Evolutionary conservation across 2,329 filamentous ascomycete genomes (phyloP), one percentile per base, ranked within the genome.

Genomic region (Lachnellula subtilissima): DNA sequence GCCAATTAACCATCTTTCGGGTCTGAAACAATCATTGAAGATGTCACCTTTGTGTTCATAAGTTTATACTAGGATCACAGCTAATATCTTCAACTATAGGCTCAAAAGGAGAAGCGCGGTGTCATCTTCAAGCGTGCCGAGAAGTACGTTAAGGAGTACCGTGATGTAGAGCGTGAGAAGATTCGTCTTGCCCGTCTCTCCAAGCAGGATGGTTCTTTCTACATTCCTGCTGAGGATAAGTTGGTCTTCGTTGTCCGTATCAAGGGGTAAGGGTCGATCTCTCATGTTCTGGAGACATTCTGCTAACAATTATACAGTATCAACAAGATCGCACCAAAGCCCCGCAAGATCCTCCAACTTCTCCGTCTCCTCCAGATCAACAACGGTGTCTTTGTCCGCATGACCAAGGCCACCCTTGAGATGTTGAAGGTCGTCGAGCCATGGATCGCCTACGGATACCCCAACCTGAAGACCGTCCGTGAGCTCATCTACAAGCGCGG

Each of bases 271-370:
- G 83, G 72, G 52, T 36, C 22, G 43, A 15, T 50, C 7, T 43
- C 35, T 42, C 35, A 14, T 4, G 5, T 37, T 43, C 39, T 9
- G 56, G 65, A 19, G 9, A 22, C 50, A 63, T 43, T 36, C 8
- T 36, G 5, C 58, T 64, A 48, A 68, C 49, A 53, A 3, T 28
- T n/a, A 12, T 50, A 48, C 63, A 87, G 93, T 96, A 97, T 99
- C 91, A 97, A 97, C 90, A 99, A 99, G 89, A 97, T 99, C 72
- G 87, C 95, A 75, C 94, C 94, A 71, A 97, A 99, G 89, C 95
- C 95, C 79, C 92, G 94, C 85, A 99, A 99, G 88, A 97, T 96
- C 74, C 87, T 99, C 71, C 94, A 99, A 82, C 90, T 99, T 61
- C 92, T 99, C 76, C 93, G 94, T 84, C 91, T 99, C 67, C 88